A percentile compares a stretch with the other conserved stretches of the same genome.
Conservation (phyloP, 78 protist species). For the Guillardia theta region DNA sequence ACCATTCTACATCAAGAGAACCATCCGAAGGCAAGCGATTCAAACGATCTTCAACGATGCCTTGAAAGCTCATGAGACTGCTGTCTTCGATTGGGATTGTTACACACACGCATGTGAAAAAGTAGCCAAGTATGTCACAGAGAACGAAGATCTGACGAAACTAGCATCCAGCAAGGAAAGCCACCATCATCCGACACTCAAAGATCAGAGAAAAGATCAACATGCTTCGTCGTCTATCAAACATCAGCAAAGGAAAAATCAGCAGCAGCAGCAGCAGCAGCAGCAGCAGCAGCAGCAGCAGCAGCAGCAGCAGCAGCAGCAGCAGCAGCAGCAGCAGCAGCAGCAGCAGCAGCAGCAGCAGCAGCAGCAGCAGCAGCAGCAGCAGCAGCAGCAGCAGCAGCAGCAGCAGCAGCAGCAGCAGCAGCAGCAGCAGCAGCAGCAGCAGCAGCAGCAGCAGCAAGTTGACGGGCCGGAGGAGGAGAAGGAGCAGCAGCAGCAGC, state of each 20-base stretch:
- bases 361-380: not conserved
- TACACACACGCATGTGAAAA: no score
- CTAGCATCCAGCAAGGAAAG: no score
- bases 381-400: not conserved
- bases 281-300: not conserved
- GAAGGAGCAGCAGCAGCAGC: not conserved
- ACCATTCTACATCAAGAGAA: no score
- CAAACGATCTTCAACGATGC: no score
- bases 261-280: not conserved
- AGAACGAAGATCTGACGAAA: no score
- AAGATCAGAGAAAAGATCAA: no score
- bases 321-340: not conserved
- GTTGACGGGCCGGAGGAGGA: not conserved
- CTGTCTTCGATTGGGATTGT: no score
- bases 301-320: not conserved
- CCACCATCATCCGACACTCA: no score
- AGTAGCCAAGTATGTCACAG: no score
- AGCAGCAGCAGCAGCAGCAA: not conserved
- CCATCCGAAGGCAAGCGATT: no score
- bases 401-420: not conserved
- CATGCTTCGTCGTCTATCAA: not conserved
- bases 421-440: not conserved
- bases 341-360: not conserved
- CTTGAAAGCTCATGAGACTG: no score
- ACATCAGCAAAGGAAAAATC: not conserved